phyloP scores from a whole-genome alignment of 2,329 filamentous ascomycete genomes.

The Fusarium sp. region DNA sequence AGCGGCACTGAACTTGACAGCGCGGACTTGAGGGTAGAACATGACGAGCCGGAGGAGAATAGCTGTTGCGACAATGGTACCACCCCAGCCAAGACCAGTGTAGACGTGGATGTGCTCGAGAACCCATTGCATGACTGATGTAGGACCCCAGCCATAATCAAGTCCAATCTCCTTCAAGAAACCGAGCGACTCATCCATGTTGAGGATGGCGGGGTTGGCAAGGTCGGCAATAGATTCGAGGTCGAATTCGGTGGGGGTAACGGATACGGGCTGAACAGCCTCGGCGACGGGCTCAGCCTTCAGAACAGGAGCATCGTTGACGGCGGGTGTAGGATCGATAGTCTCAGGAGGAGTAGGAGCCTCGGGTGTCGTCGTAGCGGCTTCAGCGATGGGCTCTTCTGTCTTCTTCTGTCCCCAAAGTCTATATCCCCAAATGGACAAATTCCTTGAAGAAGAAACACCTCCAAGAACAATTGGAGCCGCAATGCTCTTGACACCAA shows the following conservation, averaged over 20 bases:
- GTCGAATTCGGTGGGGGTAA: conserved; percentile 49
- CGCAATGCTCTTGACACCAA: conserved; percentile 36
- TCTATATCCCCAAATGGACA: conserved; percentile 51
- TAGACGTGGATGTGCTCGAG: conserved; percentile 87
- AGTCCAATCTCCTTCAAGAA: conserved; percentile 86
- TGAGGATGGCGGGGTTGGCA: conserved; percentile 59
- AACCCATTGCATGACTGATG: conserved; percentile 76
- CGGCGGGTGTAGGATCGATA: conserved; percentile 15
- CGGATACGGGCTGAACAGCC: conserved; percentile 35
- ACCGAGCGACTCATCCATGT: conserved; percentile 80
- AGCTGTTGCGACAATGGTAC: conserved; percentile 73
- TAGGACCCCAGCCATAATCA: conserved; percentile 87
- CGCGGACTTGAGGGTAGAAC: conserved; percentile 67
- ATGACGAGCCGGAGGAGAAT: conserved; percentile 72
- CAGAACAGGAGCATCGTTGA: conserved; percentile 31
- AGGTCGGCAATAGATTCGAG: conserved; percentile 50
- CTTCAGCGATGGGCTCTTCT: conserved; percentile 34
- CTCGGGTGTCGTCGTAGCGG: conserved; percentile 31
- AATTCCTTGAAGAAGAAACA: conserved; percentile 45
- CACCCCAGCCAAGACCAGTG: conserved; percentile 83
- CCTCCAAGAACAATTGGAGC: conserved; percentile 49
- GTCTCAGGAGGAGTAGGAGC: conserved; percentile 33
- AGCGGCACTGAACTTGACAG: conserved; percentile 59
- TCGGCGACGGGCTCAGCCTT: conserved; percentile 35
- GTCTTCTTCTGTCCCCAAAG: conserved; percentile 46